Evolutionary conservation across 768 basidiomycete species (phyloP), one percentile per base, ranked within the genome.

Genomic region (Hygrocybe punicea): DNA sequence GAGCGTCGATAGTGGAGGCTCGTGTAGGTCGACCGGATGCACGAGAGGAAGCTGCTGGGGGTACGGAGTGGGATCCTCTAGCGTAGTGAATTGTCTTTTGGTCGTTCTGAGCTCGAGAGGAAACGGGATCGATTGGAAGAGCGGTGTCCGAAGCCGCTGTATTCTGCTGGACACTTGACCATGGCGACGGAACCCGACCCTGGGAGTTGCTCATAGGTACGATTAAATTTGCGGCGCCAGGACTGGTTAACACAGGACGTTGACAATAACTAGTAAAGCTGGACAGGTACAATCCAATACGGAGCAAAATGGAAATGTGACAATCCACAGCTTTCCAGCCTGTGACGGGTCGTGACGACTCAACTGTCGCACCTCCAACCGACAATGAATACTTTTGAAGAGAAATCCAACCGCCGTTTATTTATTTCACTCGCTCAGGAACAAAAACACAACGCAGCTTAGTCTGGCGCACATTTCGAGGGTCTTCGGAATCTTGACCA

Each of bases 1-100:
- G 65, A 35, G 79, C 73, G 58, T 79, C 77, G 55, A 83, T 66
- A 11, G 87, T 89, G 55, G 86, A 85, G 5, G 87, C 81, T 74
- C 87, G 81, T 37, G 78, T 81, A 51, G 86, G 76, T 42, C 85
- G 83, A 63, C 83, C 83, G 58, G 78, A 71, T 17, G 76, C 62
- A 33, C 77, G 75, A 50, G 74, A 53, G 50, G 76, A 57, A 55
- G 63, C 71, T 7, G 67, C 50, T 16, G 76, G 69, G 24, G 76
- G 71, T 8, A 74, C 69, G 58, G 75, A 73, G 59, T 70, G 63
- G 48, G 76, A 72, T 47, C 61, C 58, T 51, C 67, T 56, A 17
- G 51, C 51, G 9, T 23, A 37, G 67, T 62, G 35, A 36, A 29
- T 25, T 23, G 55, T 36, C 47, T 29, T 53, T 66, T 65, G 9